phyloP scores from a whole-genome alignment of 1,284 basidiomycete species.

The Apiotrichum veenhuisii region DNA sequence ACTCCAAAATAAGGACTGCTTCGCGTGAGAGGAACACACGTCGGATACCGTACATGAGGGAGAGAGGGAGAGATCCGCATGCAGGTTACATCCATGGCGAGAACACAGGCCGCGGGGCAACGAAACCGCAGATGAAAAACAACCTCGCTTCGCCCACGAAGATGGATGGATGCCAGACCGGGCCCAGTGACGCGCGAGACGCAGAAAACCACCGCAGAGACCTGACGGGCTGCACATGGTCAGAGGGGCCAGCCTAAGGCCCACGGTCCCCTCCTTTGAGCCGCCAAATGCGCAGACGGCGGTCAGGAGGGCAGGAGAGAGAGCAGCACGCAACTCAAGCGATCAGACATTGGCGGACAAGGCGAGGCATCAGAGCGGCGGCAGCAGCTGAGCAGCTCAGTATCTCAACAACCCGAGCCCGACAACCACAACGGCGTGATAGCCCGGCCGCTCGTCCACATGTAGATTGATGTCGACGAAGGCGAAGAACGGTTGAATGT shows the following conservation, averaged over 20 bases:
- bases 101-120: too few relatives aligned
- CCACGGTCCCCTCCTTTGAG: not conserved
- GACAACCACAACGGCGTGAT: not conserved
- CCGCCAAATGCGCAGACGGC: not conserved
- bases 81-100: too few relatives aligned
- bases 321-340: not conserved
- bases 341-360: not conserved
- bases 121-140: too few relatives aligned
- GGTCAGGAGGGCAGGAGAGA: not conserved
- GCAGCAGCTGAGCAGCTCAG: not conserved
- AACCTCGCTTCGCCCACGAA: not conserved
- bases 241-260: not conserved
- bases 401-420: not conserved
- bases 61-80: too few relatives aligned
- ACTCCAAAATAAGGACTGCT: too few relatives aligned
- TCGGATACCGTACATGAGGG: too few relatives aligned
- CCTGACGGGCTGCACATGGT: not conserved
- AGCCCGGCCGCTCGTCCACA: not conserved
- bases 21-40: too few relatives aligned
- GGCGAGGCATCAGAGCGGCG: not conserved
- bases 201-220: too few relatives aligned
- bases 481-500: not conserved
- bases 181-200: not conserved
- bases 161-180: not conserved
- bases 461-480: not conserved